Evolutionary conservation across 176 grass and related monocot genomes (phyloP).

Genomic region (Alopecurus myosuroides): DNA sequence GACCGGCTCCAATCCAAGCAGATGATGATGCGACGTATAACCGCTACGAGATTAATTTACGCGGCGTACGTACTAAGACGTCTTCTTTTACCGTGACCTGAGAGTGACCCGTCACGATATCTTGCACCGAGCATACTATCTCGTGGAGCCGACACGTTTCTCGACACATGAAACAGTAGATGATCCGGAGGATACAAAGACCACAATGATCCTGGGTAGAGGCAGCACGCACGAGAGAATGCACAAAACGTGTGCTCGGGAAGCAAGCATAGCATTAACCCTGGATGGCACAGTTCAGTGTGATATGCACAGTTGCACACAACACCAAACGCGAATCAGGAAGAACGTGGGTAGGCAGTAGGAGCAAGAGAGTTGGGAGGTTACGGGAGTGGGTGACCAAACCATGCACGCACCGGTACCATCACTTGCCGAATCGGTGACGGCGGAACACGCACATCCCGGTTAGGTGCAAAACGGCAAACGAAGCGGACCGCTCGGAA

Average conservation of each 20-base stretch:
- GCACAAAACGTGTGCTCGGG: neutral
- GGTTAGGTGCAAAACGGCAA: neutral
- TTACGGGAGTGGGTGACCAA: slow-evolving; percentile 23
- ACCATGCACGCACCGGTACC: neutral
- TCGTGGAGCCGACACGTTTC: neutral
- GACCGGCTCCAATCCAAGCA: neutral
- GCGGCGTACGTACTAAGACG: too few relatives aligned
- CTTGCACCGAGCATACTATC: neutral
- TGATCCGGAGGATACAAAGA: too few relatives aligned
- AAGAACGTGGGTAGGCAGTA: neutral
- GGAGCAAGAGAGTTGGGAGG: neutral
- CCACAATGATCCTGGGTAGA: neutral
- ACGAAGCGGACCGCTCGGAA: neutral
- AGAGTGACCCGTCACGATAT: neutral
- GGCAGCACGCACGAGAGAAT: neutral
- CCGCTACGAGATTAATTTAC: neutral
- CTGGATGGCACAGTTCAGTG: neutral
- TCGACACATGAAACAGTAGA: neutral
- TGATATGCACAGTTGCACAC: too few relatives aligned
- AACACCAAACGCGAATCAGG: neutral
- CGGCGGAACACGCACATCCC: neutral
- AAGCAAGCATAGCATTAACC: neutral
- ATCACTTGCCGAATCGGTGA: neutral
- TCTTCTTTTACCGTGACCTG: too few relatives aligned
- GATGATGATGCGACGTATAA: slow-evolving; percentile 19